Conservation (phyloP, 2,329 filamentous ascomycete species). For the Colletotrichum sp. region DNA sequence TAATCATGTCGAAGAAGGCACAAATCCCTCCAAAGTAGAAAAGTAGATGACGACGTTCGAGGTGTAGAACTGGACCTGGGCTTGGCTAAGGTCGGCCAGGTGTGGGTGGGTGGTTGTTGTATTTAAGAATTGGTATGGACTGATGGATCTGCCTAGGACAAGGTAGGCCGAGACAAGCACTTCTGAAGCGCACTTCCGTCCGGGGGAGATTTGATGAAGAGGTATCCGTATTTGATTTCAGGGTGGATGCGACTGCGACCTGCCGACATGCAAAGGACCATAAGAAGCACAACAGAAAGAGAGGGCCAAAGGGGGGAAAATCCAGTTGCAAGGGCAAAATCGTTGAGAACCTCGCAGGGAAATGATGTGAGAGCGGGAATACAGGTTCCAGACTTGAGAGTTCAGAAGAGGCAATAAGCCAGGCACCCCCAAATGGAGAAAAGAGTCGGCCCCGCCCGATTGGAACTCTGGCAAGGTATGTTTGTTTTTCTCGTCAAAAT, state of each 20-base stretch:
- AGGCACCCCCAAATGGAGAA: not conserved
- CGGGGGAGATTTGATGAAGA: not conserved
- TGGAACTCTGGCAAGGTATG: not conserved
- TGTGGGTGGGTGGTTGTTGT: not conserved
- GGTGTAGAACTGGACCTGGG: not conserved
- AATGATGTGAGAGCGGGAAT: not conserved
- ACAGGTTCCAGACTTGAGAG: not conserved
- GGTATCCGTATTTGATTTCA: not conserved
- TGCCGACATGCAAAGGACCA: not conserved
- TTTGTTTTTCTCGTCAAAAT: not conserved
- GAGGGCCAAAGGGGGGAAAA: not conserved
- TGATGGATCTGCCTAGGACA: not conserved
- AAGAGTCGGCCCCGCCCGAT: not conserved
- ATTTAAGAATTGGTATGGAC: constrained; percentile 2
- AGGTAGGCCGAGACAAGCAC: not conserved
- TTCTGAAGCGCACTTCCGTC: not conserved
- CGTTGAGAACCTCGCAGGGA: not conserved
- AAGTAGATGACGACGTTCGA: not conserved
- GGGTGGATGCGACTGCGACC: not conserved
- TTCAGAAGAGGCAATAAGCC: not conserved
- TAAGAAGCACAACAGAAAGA: not conserved
- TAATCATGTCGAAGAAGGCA: not conserved
- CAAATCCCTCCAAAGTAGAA: not conserved
- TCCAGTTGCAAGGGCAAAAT: not conserved
- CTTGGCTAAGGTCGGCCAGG: not conserved